phyloP scores from a whole-genome alignment of 345 rosid genomes.

The Bruguiera gymnorhiza region DNA sequence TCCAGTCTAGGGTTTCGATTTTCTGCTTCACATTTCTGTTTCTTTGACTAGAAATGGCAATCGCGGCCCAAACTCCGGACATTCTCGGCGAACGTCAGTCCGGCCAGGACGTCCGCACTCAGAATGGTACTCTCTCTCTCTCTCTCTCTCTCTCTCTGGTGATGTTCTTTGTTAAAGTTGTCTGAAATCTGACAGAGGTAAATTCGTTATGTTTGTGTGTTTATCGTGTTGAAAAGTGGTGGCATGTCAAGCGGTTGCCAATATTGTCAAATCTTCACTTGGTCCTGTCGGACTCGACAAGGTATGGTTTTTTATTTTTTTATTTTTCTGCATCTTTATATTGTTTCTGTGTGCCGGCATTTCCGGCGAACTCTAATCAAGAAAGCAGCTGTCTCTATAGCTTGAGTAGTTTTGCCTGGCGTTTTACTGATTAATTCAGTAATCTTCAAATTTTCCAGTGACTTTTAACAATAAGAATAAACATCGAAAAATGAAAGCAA shows the following conservation, averaged over 20 bases:
- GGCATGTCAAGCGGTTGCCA: slow-evolving; percentile 95
- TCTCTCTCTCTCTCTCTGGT: neutral
- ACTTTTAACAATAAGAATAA: too few relatives aligned
- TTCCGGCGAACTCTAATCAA: neutral
- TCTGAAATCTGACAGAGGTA: neutral
- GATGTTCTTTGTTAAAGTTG: neutral
- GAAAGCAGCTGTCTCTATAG: too few relatives aligned
- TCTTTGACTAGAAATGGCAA: slow-evolving; percentile 41
- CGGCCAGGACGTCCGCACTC: slow-evolving; percentile 96
- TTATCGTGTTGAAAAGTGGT: slow-evolving; percentile 40
- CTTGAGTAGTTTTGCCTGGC: too few relatives aligned
- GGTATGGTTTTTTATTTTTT: slow-evolving; percentile 29
- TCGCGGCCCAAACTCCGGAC: slow-evolving; percentile 64
- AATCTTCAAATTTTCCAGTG: too few relatives aligned
- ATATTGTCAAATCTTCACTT: slow-evolving; percentile 90
- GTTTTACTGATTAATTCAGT: too few relatives aligned
- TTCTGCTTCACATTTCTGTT: neutral
- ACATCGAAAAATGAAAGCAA: too few relatives aligned
- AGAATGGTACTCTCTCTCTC: slow-evolving; percentile 52
- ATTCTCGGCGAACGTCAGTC: slow-evolving; percentile 88
- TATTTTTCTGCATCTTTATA: neutral
- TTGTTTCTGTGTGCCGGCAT: too few relatives aligned
- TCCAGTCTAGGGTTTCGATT: slow-evolving; percentile 27
- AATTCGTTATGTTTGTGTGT: neutral
- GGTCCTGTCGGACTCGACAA: slow-evolving; percentile 99